These are phyloP conservation scores for Penicillium argentinense DNA, from an alignment of 495 filamentous ascomycete genomes.

Conservation along the genomic window DNA sequence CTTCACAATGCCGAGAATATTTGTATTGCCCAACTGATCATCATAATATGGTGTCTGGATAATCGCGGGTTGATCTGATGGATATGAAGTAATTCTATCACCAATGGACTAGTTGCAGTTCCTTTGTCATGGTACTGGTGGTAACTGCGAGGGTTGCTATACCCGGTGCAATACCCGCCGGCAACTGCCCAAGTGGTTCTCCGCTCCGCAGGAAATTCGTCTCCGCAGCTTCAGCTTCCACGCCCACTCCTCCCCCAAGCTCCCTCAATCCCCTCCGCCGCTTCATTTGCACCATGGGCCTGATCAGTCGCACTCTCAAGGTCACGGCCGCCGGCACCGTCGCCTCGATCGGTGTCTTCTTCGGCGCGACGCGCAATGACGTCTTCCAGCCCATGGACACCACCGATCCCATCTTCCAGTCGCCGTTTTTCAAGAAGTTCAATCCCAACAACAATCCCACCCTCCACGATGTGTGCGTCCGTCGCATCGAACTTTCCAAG, in stretches of 20 bases:
- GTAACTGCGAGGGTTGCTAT: too few species aligned
- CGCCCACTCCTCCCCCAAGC: background rate
- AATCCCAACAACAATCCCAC: conserved; percentile 64
- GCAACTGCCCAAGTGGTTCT: background rate
- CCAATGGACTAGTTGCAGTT: too few species aligned
- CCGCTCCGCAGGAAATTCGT: background rate
- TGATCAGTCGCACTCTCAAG: conserved; percentile 45
- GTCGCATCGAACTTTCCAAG: conserved; percentile 59
- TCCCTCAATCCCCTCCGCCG: background rate
- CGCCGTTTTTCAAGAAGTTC: conserved; percentile 51
- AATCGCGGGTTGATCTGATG: too few species aligned
- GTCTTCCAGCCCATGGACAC: conserved; percentile 48
- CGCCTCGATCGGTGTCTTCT: conserved; percentile 44
- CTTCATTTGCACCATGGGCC: conserved; percentile 40
- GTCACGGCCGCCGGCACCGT: conserved; percentile 40
- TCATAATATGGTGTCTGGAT: too few species aligned
- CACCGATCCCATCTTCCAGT: conserved; percentile 62
- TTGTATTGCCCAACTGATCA: too few species aligned
- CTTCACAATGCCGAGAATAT: too few species aligned
- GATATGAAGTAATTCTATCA: too few species aligned
- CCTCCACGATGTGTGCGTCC: conserved; percentile 61
- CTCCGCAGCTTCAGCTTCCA: conserved; percentile 2
- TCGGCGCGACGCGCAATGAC: conserved; percentile 45
- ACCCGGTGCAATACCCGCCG: background rate
- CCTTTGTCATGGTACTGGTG: too few species aligned